phyloP scores from a whole-genome alignment of 2,329 filamentous ascomycete species.

The Trichoderma sp. region DNA sequence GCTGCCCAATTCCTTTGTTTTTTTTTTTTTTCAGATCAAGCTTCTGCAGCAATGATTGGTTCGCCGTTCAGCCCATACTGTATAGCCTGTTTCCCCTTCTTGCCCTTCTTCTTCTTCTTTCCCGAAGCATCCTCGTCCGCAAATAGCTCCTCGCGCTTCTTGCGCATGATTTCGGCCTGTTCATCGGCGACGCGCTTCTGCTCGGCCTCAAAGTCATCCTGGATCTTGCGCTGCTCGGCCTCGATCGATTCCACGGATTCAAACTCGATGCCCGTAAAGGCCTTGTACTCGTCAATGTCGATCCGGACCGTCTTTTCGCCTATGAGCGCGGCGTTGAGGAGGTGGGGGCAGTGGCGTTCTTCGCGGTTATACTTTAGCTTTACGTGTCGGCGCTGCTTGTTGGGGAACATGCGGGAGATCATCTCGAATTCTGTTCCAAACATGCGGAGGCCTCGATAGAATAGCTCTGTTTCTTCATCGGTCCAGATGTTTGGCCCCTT shows the following conservation, averaged over 20 bases:
- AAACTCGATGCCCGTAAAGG: constrained; percentile 55
- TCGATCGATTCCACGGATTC: constrained; percentile 58
- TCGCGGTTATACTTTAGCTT: constrained; percentile 84
- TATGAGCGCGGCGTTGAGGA: constrained; percentile 65
- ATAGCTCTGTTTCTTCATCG: constrained; percentile 69
- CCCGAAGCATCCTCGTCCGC: constrained; percentile 39
- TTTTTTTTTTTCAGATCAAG: background rate
- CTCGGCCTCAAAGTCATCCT: constrained; percentile 49
- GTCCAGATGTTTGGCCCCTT: constrained; percentile 69
- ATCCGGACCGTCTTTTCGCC: constrained; percentile 60
- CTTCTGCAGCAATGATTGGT: constrained; percentile 36
- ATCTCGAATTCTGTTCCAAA: constrained; percentile 84
- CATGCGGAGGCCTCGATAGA: constrained; percentile 73
- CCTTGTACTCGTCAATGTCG: constrained; percentile 62
- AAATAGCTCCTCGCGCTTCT: constrained; percentile 53
- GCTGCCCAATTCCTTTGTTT: background rate
- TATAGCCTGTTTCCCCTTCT: constrained; percentile 37
- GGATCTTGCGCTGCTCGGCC: constrained; percentile 53
- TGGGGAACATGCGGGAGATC: constrained; percentile 74
- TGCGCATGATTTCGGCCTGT: constrained; percentile 50
- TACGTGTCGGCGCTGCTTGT: constrained; percentile 70
- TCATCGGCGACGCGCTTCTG: constrained; percentile 48
- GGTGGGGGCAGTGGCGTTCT: constrained; percentile 65
- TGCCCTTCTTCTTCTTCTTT: constrained; percentile 42
- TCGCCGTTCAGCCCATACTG: constrained; percentile 43